phyloP scores from a whole-genome alignment of 176 grass and related monocot species.

The Miscanthus lutarioriparius region DNA sequence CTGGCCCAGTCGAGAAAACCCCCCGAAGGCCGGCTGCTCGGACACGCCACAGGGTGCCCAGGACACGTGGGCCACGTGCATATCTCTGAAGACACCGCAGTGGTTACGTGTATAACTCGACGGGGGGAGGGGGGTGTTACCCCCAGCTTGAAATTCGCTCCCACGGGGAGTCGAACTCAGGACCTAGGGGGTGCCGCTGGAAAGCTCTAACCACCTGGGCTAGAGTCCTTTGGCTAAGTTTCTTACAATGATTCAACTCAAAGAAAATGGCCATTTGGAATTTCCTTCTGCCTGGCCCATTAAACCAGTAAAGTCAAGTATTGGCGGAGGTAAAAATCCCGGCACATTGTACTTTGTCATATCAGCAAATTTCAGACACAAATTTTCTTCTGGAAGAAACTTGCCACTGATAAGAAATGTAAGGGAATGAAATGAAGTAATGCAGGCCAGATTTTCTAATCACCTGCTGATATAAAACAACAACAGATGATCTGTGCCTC shows the following conservation, averaged over 20 bases:
- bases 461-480: not conserved
- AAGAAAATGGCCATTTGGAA: not conserved
- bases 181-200: too few species aligned
- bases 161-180: too few species aligned
- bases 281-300: not conserved
- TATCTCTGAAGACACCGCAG: too few species aligned
- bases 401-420: not conserved
- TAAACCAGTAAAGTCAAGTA: not conserved
- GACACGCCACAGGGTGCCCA: too few species aligned
- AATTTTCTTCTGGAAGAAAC: not conserved
- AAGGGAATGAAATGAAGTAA: not conserved
- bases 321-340: not conserved
- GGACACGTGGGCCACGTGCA: too few species aligned
- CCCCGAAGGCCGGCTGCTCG: too few species aligned
- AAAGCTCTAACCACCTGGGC: too few species aligned
- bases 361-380: not conserved
- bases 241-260: not conserved
- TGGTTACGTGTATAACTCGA: too few species aligned
- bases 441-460: not conserved
- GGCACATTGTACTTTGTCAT: not conserved
- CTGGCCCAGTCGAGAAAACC: too few species aligned
- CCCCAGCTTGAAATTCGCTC: too few species aligned
- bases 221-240: not conserved
- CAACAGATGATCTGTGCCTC: not conserved
- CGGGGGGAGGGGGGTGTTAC: too few species aligned